These are phyloP conservation scores for Dendrostoma leiphaemia DNA, from an alignment of 2,329 filamentous ascomycete species.

Conservation along the genomic window DNA sequence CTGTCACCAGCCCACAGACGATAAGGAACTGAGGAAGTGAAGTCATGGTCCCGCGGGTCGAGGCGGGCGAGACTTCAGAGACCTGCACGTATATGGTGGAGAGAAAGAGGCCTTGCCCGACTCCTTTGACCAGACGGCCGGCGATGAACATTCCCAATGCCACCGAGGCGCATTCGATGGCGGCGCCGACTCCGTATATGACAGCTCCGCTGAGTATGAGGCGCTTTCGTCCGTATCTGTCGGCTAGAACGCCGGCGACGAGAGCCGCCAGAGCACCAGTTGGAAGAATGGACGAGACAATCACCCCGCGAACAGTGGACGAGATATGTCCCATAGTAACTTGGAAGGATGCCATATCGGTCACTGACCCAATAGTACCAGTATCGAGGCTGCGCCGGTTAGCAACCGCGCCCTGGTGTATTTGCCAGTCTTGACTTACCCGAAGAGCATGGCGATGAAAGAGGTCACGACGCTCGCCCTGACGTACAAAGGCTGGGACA, in stretches of 20 bases:
- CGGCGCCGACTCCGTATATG: constrained; percentile 52
- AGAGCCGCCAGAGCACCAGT: constrained; percentile 59
- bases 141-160: constrained; percentile 51
- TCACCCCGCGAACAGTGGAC: constrained; percentile 54
- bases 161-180: constrained; percentile 35
- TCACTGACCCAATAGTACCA: constrained; percentile 58
- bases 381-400: constrained; percentile 31
- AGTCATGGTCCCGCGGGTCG: constrained; percentile 48
- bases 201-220: constrained; percentile 50
- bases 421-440: constrained; percentile 6
- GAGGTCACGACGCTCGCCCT: constrained; percentile 21
- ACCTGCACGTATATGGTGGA: constrained; percentile 53
- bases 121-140: constrained; percentile 52
- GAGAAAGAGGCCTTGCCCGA: constrained; percentile 57
- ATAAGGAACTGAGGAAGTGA: constrained; percentile 54
- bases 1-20: constrained; percentile 48
- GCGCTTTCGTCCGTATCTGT: constrained; percentile 51
- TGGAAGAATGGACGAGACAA: constrained; percentile 59
- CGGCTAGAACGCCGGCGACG: constrained; percentile 54
- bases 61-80: constrained; percentile 57
- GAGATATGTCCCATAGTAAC: constrained; percentile 50
- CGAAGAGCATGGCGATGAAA: constrained; percentile 21
- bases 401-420: neutral
- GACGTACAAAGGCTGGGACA: constrained; percentile 19
- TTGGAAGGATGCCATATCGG: constrained; percentile 53